phyloP scores from a whole-genome alignment of 495 filamentous ascomycete genomes.

The Penicillium chermesinum region DNA sequence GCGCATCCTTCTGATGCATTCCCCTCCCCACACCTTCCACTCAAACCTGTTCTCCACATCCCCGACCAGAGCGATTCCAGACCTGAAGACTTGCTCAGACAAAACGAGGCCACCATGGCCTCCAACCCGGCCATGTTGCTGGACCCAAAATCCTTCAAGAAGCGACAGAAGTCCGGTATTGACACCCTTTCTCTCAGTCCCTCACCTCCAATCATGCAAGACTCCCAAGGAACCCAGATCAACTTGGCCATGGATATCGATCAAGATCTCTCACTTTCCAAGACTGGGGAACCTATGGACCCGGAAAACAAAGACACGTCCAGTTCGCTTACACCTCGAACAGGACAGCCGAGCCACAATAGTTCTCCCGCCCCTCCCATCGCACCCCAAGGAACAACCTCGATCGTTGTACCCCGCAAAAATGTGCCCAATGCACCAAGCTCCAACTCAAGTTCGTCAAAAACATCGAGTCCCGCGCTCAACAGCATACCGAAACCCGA shows the following conservation, averaged over 20 bases:
- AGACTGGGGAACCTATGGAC: constrained; percentile 11
- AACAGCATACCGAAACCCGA: constrained; percentile 3
- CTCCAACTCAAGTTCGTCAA: background rate
- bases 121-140: constrained; percentile 42
- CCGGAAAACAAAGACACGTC: constrained; percentile 7
- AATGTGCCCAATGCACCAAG: background rate
- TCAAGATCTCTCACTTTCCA: constrained; percentile 5
- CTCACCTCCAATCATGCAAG: background rate
- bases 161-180: constrained; percentile 34
- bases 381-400: constrained; percentile 26
- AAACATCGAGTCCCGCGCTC: constrained; percentile 10
- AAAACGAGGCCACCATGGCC: constrained; percentile 26
- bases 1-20: background rate
- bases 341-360: constrained; percentile 16
- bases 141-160: constrained; percentile 37
- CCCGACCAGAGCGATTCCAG: background rate
- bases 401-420: constrained; percentile 18
- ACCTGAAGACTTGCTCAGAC: background rate
- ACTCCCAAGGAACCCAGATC: background rate
- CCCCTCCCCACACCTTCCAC: background rate
- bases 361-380: constrained; percentile 14
- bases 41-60: background rate
- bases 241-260: background rate
- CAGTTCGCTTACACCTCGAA: constrained; percentile 21
- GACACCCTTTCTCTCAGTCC: constrained; percentile 6